phyloP scores from a whole-genome alignment of 768 basidiomycete genomes.

The Pleurotus pulmonarius region DNA sequence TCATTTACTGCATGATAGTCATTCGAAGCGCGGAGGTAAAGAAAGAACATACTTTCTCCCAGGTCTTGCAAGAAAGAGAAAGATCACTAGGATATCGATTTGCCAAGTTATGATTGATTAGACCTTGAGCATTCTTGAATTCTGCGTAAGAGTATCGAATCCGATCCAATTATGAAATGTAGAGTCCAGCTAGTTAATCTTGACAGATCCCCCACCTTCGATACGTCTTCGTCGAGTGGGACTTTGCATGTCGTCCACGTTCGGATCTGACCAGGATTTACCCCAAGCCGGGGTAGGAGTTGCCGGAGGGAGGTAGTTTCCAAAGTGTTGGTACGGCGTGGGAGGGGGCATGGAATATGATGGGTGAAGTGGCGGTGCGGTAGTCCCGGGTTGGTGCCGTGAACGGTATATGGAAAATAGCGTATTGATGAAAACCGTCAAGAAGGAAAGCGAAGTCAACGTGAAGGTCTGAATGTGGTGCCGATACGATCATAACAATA shows the following conservation, averaged over 20 bases:
- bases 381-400: conserved; percentile 45
- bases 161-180: conserved; percentile 7
- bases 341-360: conserved; percentile 36
- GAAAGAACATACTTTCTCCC: too few species aligned
- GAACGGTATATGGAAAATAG: conserved; percentile 75
- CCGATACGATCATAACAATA: conserved; percentile 6
- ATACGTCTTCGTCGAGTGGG: conserved; percentile 51
- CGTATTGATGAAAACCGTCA: conserved; percentile 81
- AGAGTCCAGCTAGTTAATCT: conserved; percentile 42
- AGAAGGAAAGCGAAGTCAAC: conserved; percentile 69
- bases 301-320: conserved; percentile 45
- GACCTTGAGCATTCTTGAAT: too few species aligned
- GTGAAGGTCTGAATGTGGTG: conserved; percentile 54
- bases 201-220: conserved; percentile 50
- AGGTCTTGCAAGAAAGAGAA: too few species aligned
- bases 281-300: conserved; percentile 43
- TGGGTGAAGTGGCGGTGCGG: conserved; percentile 27
- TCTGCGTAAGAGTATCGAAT: too few species aligned
- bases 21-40: too few species aligned
- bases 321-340: conserved; percentile 42
- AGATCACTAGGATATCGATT: too few species aligned
- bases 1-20: too few species aligned
- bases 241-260: conserved; percentile 40
- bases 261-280: conserved; percentile 29
- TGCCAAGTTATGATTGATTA: too few species aligned